Base-by-base conservation (phyloP, 2,329 filamentous ascomycete genomes). In the Beauveria medogensis region DNA sequence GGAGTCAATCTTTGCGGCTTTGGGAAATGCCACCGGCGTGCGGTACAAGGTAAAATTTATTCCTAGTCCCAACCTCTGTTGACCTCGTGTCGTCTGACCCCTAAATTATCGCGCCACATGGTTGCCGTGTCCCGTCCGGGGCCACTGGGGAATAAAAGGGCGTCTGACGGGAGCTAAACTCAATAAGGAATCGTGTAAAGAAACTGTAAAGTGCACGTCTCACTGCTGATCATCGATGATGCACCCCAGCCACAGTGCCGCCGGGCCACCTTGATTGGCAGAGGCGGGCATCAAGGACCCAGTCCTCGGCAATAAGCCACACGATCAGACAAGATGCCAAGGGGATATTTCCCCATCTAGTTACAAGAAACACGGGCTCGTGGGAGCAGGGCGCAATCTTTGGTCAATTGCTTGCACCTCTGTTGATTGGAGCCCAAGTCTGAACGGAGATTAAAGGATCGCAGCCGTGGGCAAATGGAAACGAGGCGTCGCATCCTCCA, bases 251-350 rank as follows among this genome's bases (percentile, higher is more conserved):
- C 41, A 14, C 46, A 44, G 18, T 44, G 50, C 44, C 22, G 46
- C 28, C n/a, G 57, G 57, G 40, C 48, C 12, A 52, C 26, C 2
- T 18, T 22, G 2, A 53, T 53, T 59, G n/a, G 58, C 51, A 41
- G 41, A 47, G 24, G 58, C 14, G 41, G 10, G 6, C 10, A 20
- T 18, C 40, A 16, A 24, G 16, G 48, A 2, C 41, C 41, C 50
- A 22, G 7, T 50, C 30, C 43, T 60, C 30, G 30, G n/a, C 22
- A 50, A 55, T 41, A 50, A 55, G 58, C 30, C 41, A 22, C 51
- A 55, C 41, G 51, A 55, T 55, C 58, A 44, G 50, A 60, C 41
- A 12, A 60, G 58, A 54, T 60, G 50, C 26, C 48, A 53, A 59
- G 57, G 28, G 53, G 16, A 20, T 59, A 46, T 28, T 52, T 52